Conservation (phyloP, 73 alveolate species). For the Paramecium sexaurelia region DNA sequence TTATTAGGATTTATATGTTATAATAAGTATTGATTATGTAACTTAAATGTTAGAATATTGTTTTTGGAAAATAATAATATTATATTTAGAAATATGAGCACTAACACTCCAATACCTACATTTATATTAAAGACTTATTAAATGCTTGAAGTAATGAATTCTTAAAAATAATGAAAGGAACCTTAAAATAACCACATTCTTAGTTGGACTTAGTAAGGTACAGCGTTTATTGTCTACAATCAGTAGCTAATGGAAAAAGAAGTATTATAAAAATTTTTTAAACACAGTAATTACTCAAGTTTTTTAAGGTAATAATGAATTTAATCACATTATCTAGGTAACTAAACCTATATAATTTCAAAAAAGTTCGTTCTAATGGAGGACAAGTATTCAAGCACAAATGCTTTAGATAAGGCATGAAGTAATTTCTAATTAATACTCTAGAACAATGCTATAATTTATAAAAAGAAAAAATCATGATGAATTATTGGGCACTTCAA, state of each 20-base stretch:
- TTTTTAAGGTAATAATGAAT: background rate
- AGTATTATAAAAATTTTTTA: background rate
- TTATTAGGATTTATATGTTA: too few relatives aligned
- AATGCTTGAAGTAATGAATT: background rate
- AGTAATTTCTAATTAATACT: background rate
- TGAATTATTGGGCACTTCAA: background rate
- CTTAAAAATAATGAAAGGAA: background rate
- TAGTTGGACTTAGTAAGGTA: background rate
- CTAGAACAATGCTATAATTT: background rate
- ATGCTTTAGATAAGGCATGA: conserved; percentile 23
- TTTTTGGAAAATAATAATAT: background rate
- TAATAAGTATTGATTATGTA: too few relatives aligned
- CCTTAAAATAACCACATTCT: background rate
- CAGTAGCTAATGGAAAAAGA: background rate
- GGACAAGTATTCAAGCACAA: conserved; percentile 14
- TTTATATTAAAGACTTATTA: background rate
- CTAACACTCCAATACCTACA: conserved; percentile 28
- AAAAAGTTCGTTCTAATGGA: background rate
- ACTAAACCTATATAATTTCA: background rate
- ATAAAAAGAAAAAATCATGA: conserved; percentile 8
- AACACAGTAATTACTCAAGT: background rate
- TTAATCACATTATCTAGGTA: background rate
- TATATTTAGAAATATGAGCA: background rate
- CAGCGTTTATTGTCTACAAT: background rate
- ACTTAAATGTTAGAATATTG: background rate